Evolutionary conservation across 345 rosid genomes (phyloP).

Genomic region (Capsella bursapastoris): DNA sequence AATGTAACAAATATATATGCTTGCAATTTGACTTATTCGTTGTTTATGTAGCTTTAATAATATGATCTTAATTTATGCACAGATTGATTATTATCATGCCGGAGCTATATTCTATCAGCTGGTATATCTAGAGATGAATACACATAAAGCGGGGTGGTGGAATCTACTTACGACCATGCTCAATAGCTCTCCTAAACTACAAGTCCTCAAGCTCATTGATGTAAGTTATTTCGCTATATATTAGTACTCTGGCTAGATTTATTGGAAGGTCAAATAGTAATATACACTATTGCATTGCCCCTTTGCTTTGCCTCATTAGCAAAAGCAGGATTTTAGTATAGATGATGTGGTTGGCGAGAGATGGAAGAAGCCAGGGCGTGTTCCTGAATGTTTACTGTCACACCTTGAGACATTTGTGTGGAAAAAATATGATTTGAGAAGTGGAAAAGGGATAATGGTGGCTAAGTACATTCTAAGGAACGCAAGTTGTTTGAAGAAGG

Average conservation of each 20-base stretch:
- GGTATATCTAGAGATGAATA: not conserved
- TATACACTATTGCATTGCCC: not conserved
- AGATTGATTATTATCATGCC: not conserved
- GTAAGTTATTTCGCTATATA: not conserved
- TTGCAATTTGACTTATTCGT: not conserved
- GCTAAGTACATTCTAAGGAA: not conserved
- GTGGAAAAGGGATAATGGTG: not conserved
- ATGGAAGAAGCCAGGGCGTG: slow-evolving; percentile 11
- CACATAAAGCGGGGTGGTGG: not conserved
- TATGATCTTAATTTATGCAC: not conserved
- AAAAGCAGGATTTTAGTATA: not conserved
- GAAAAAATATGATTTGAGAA: not conserved
- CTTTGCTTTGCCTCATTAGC: not conserved
- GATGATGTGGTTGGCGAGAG: not conserved
- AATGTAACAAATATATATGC: not conserved
- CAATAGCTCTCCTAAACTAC: not conserved
- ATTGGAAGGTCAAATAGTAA: not conserved
- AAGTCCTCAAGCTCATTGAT: not conserved
- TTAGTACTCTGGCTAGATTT: not conserved
- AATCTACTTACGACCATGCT: slow-evolving; percentile 2
- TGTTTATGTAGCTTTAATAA: not conserved
- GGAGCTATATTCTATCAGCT: not conserved
- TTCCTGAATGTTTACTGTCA: slow-evolving; percentile 21
- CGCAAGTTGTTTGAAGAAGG: not conserved
- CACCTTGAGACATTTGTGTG: slow-evolving; percentile 27